Conservation (phyloP, 225 moss, liverwort and hornwort genomes). For the Pseudoscleropodium purum region DNA sequence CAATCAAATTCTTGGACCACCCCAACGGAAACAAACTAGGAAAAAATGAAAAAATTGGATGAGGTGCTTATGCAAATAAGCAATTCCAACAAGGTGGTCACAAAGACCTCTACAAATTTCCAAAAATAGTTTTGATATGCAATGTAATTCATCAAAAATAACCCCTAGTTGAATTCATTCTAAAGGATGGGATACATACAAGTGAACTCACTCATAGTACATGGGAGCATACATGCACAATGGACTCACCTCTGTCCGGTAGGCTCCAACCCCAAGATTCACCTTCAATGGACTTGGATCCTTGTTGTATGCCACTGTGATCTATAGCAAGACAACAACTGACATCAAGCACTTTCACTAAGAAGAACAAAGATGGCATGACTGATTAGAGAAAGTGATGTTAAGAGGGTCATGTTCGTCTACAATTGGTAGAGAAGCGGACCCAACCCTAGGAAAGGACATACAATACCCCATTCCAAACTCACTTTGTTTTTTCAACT, state of each 20-base stretch:
- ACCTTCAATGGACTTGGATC: constrained; percentile 85
- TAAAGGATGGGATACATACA: neutral
- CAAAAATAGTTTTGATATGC: neutral
- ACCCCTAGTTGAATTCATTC: neutral
- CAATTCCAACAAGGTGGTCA: neutral
- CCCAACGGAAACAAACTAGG: neutral
- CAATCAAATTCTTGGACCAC: neutral
- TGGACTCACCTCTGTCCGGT: constrained; percentile 69
- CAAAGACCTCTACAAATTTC: no score
- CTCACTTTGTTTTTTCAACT: neutral
- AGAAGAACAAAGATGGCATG: neutral
- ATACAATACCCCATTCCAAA: neutral
- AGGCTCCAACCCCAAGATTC: constrained; percentile 89
- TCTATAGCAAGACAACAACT: constrained; percentile 23
- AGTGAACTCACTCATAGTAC: neutral
- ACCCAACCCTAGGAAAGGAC: neutral
- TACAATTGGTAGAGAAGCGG: neutral
- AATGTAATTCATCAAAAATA: neutral
- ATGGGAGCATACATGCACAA: neutral
- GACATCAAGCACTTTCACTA: neutral
- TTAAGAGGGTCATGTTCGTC: neutral
- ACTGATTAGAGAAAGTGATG: neutral
- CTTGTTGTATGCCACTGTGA: constrained; percentile 75
- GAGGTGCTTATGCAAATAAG: neutral
- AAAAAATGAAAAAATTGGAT: neutral